phyloP scores from a whole-genome alignment of 2,329 filamentous ascomycete species.

The Penicillium sp. region DNA sequence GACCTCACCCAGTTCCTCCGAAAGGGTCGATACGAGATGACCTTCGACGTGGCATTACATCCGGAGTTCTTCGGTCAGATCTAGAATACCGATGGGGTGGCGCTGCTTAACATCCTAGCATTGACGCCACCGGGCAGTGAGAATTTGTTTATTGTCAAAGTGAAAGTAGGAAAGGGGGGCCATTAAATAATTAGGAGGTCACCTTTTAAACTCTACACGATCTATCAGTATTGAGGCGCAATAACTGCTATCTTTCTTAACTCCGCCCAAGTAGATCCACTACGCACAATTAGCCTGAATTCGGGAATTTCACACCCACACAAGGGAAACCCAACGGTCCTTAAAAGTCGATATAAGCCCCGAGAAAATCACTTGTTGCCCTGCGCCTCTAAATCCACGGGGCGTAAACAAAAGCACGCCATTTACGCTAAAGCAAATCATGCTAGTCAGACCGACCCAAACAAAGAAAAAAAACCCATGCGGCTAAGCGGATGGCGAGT shows the following conservation, averaged over 20 bases:
- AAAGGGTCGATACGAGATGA: slow-evolving; percentile 8
- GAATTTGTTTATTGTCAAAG: slow-evolving; percentile 15
- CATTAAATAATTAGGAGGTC: no score
- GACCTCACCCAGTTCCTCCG: slow-evolving; percentile 14
- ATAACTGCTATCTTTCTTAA: background rate
- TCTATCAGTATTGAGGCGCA: background rate
- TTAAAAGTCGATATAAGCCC: background rate
- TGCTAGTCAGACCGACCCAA: background rate
- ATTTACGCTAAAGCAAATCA: background rate
- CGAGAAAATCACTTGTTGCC: background rate
- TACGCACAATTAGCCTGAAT: background rate
- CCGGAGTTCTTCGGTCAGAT: slow-evolving; percentile 13
- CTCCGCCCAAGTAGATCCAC: background rate
- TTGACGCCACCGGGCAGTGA: slow-evolving; percentile 5
- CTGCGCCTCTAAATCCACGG: background rate
- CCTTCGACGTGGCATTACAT: slow-evolving; percentile 23
- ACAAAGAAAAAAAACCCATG: background rate
- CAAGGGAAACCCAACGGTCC: background rate
- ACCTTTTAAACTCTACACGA: background rate
- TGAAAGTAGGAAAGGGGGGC: background rate
- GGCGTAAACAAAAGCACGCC: background rate
- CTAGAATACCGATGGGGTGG: background rate
- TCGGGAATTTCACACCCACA: background rate
- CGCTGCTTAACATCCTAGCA: background rate
- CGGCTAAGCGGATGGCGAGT: background rate